Base-by-base conservation (phyloP, 179 eudicot genomes). In the Spinacia oleracea region DNA sequence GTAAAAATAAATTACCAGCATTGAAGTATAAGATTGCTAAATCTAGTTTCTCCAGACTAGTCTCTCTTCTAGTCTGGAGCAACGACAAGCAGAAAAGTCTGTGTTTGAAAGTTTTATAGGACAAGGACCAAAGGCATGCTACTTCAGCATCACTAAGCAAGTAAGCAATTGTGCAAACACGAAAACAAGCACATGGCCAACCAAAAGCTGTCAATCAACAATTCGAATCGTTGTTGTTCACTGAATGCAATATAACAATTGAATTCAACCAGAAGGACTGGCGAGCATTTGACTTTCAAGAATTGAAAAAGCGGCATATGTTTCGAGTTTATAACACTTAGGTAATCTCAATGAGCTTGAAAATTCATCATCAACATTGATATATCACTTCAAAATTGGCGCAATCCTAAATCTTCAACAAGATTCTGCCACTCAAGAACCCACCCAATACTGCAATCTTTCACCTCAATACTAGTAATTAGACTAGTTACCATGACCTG, bases 321-420 rank as follows among this genome's bases (percentile, higher is more conserved):
- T 21, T 21, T 8, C 46, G 59, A 38, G 0, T 35, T 38, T 67
- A 23, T 25, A 45, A 51, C 25, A 2, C 60, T 32, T 15, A 3
- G 31, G 32, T 25, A 67, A 42, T 2, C 25, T 43, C 68, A 29
- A 71, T 14, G n/a, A 25, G 45, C 58, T 10, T 15, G 18, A 40
- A 12, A 42, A 23, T 51, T 38, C 25, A 15, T 18, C 34, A 74
- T 27, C 77, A 60, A 31, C 32, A 50, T 27, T 31, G n/a, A 29
- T 20, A 27, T 16, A 48, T 50, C 42, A 72, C 7, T 46, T 50
- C 68, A 40, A 74, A 59, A 16, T 74, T 27, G 31, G 23, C 4
- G n/a, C 76, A 74, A 23, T 58, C 58, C 70, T 62, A 23, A 60
- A 71, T 16, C n/a, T 48, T 29, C 11, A 7, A 51, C 71, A 27